phyloP scores from a whole-genome alignment of 345 rosid genomes.

The Eucalyptus dawsonii region DNA sequence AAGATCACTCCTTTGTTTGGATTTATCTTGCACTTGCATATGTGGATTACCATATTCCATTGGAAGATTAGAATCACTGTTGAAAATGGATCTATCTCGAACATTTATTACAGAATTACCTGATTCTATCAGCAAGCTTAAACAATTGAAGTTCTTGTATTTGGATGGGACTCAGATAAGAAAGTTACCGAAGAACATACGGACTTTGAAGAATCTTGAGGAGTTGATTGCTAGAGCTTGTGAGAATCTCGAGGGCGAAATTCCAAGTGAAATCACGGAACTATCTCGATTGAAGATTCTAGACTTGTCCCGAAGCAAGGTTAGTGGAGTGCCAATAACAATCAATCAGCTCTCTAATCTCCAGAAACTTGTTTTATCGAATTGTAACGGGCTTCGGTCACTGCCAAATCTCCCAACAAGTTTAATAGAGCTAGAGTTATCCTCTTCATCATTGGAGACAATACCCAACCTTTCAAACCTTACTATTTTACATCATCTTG shows the following conservation, averaged over 20 bases:
- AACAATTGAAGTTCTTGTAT: neutral
- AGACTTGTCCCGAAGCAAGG: neutral
- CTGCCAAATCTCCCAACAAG: neutral
- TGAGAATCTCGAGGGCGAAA: neutral
- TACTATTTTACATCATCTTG: neutral
- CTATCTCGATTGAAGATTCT: neutral
- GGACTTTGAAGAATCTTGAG: neutral
- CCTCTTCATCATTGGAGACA: neutral
- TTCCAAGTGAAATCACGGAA: neutral
- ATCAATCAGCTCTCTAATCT: neutral
- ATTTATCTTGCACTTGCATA: accelerated
- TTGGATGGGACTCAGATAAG: neutral
- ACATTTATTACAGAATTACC: neutral
- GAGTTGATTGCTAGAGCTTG: neutral
- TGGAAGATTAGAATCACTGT: neutral
- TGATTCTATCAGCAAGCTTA: neutral
- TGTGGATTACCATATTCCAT: neutral
- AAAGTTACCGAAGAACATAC: accelerated
- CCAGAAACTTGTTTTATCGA: neutral
- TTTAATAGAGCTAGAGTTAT: neutral
- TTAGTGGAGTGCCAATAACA: neutral
- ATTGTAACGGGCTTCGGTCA: neutral
- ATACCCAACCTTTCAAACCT: neutral
- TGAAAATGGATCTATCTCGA: neutral
- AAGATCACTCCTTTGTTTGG: neutral